These are phyloP conservation scores for Xylaria sp. DNA, from an alignment of 2,329 filamentous ascomycete species.

Conservation along the genomic window DNA sequence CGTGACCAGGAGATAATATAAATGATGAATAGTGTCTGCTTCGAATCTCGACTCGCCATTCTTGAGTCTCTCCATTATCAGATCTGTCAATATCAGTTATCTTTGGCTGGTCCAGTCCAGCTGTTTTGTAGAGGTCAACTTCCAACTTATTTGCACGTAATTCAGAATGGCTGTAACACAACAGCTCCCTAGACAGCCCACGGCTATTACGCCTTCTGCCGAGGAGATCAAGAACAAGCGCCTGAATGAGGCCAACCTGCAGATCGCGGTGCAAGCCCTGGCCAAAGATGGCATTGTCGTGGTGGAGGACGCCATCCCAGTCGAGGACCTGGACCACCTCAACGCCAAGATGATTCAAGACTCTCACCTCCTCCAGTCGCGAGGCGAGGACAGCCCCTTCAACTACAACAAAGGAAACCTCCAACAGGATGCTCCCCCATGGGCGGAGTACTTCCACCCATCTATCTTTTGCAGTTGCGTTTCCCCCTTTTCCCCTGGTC, in stretches of 20 bases:
- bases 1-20: conserved; percentile 17
- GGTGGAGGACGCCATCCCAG: conserved; percentile 62
- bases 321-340: conserved; percentile 61
- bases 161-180: conserved; percentile 28
- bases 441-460: conserved; percentile 58
- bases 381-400: conserved; percentile 66
- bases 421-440: conserved; percentile 68
- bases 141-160: background rate
- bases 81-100: conserved; percentile 15
- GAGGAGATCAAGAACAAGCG: conserved; percentile 53
- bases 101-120: conserved; percentile 1
- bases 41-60: conserved; percentile 20
- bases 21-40: conserved; percentile 18
- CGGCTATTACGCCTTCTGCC: conserved; percentile 39
- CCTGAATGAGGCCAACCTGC: conserved; percentile 62
- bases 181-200: conserved; percentile 35
- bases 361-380: conserved; percentile 60
- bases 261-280: conserved; percentile 62
- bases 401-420: conserved; percentile 72
- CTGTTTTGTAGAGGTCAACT: conserved; percentile 6
- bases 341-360: conserved; percentile 70
- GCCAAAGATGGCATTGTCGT: conserved; percentile 67
- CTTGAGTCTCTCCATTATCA: conserved; percentile 22
- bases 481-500: conserved; percentile 1
- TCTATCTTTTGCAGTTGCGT: conserved; percentile 64